Conservation (phyloP, 1,284 basidiomycete genomes). For the Cryptococcus floricola region DNA sequence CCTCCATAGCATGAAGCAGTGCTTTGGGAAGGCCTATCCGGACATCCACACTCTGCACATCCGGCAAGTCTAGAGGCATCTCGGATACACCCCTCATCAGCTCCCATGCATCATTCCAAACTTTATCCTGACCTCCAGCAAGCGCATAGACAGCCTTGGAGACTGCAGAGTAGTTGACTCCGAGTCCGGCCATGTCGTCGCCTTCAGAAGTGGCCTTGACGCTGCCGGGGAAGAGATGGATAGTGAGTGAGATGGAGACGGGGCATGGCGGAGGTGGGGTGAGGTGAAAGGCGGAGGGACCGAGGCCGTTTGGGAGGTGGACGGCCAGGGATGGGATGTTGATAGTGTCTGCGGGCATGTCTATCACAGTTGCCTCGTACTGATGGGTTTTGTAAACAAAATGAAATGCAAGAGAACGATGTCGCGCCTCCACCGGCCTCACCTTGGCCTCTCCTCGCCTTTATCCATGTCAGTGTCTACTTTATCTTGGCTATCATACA, state of each 20-base stretch:
- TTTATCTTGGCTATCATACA: neutral
- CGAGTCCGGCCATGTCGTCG: constrained; percentile 40
- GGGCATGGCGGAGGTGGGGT: constrained; percentile 35
- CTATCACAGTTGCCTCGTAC: too few relatives aligned
- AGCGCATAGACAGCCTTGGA: constrained; percentile 38
- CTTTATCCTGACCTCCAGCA: constrained; percentile 5
- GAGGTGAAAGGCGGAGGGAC: constrained; percentile 46
- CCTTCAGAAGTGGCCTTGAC: constrained; percentile 32
- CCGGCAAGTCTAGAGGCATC: constrained; percentile 20
- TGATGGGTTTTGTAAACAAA: too few relatives aligned
- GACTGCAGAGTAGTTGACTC: constrained; percentile 48
- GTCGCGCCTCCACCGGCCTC: neutral
- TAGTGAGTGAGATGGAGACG: constrained; percentile 30
- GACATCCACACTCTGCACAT: constrained; percentile 24
- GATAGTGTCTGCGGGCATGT: constrained; percentile 30
- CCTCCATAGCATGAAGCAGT: constrained; percentile 28
- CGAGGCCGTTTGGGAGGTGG: constrained; percentile 41
- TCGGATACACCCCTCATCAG: constrained; percentile 23
- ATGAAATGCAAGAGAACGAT: neutral
- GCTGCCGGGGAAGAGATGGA: constrained; percentile 28
- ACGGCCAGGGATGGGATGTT: constrained; percentile 36
- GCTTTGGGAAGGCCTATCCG: constrained; percentile 31
- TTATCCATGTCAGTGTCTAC: neutral
- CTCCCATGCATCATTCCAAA: constrained; percentile 20
- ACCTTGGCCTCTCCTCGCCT: neutral